Base-by-base conservation (phyloP, 2,329 filamentous ascomycete species). In the Epichloe baconii region DNA sequence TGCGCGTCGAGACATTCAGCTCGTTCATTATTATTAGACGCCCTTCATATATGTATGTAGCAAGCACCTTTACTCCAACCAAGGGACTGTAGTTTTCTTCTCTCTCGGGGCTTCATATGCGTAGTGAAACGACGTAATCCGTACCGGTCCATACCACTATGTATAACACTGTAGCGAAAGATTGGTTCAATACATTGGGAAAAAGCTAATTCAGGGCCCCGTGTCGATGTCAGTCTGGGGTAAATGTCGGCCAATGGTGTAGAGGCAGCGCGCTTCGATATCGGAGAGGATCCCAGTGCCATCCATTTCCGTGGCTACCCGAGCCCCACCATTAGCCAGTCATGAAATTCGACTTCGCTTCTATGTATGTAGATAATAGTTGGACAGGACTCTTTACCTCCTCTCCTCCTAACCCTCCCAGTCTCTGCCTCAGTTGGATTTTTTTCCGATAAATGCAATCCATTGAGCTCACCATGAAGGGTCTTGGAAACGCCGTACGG, bases 401-500 rank as follows among this genome's bases (percentile, higher is more conserved):
- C 35, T 38, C 47, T 50, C 53, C 50, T 44, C 49, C 49, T 31
- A 31, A 7, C 7, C 8, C 44, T 54, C 26, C 26, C 52, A 47
- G 37, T 52, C 48, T 34, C 50, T 21, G 43, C 37, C 48, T 34
- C 23, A 43, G 37, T 52, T 50, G 34, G 19, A 14, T 19, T 40
- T 45, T 17, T 51, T 12, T 23, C 47, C 46, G 48, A 35, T 46
- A 47, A 31, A 51, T 54, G n/a, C 31, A 23, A 23, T 14, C 17
- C 19, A 48, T 19, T 40, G 43, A 42, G 23, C 47, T 47, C 54
- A 56, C 47, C 47, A 66, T 66, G 64, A 64, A 64, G 57, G 59
- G 62, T 50, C 55, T 66, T 55, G 57, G 54, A 56, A 61, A 62
- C 55, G 57, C 62, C 50, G 54, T 59, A 48, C 61, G 63, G 61